Percentiles rank a stretch among this genome's conserved stretches.
Conservation (phyloP, 768 basidiomycete genomes). For the Tylopilus rubrobrunneus region DNA sequence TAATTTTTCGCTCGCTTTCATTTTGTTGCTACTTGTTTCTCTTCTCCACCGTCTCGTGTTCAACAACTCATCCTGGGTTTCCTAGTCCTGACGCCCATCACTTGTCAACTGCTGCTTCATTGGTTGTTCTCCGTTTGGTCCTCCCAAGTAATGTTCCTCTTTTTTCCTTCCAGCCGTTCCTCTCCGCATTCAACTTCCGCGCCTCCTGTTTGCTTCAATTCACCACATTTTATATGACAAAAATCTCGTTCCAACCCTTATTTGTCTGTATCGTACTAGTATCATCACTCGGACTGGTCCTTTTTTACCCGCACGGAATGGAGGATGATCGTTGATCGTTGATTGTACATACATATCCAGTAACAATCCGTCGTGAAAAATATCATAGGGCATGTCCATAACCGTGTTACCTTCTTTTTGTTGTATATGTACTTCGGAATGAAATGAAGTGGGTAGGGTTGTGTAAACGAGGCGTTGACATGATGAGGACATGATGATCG, state of each 20-base stretch:
- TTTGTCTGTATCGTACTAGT: conserved; percentile 32
- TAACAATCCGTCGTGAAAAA: background rate
- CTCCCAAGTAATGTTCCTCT: too few species aligned
- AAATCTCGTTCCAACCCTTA: conserved; percentile 21
- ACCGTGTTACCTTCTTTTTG: background rate
- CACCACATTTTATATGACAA: conserved; percentile 23
- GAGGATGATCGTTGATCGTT: conserved; percentile 25
- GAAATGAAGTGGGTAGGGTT: background rate
- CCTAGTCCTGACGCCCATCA: conserved; percentile 1
- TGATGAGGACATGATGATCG: background rate
- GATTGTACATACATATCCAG: conserved; percentile 24
- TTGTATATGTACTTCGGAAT: background rate
- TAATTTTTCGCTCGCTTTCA: conserved; percentile 18
- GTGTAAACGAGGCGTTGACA: background rate
- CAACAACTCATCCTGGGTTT: conserved; percentile 20
- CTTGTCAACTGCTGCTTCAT: conserved; percentile 14
- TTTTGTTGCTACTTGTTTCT: background rate
- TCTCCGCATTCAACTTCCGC: background rate
- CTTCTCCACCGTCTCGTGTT: conserved; percentile 8
- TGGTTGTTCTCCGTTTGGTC: background rate
- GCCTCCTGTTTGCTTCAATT: conserved; percentile 4
- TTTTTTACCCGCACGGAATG: conserved; percentile 24
- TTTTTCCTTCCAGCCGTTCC: background rate
- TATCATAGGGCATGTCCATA: background rate
- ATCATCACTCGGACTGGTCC: conserved; percentile 13